Conservation (phyloP, 1,284 basidiomycete species). For the Cryptococcus maquisensis region DNA sequence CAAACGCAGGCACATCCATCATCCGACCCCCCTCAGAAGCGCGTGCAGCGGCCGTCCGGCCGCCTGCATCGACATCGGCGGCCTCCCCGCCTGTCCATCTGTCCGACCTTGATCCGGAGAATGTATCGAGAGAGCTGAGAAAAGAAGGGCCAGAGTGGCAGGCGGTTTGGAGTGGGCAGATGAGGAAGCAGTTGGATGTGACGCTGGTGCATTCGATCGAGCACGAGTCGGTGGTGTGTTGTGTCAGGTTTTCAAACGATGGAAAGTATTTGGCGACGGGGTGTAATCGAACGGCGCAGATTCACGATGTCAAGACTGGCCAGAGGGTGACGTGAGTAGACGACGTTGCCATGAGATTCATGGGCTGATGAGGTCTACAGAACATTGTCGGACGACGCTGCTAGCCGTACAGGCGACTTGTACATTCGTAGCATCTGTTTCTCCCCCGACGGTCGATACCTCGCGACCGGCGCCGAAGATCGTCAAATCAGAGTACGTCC, state of each 20-base stretch:
- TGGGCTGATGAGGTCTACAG: slow-evolving; percentile 44
- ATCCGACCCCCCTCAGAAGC: slow-evolving; percentile 35
- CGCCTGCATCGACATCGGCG: slow-evolving; percentile 15
- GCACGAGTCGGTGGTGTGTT: slow-evolving; percentile 95
- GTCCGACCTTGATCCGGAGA: slow-evolving; percentile 53
- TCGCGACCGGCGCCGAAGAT: slow-evolving; percentile 82
- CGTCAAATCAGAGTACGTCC: slow-evolving; percentile 68
- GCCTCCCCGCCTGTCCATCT: slow-evolving; percentile 45
- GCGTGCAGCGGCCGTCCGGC: slow-evolving; percentile 6
- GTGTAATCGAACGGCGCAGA: slow-evolving; percentile 84
- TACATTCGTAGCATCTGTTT: slow-evolving; percentile 83
- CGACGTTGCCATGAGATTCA: not conserved
- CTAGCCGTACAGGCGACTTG: slow-evolving; percentile 63
- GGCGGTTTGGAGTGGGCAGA: slow-evolving; percentile 85
- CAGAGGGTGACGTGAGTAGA: slow-evolving; percentile 64
- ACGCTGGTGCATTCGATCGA: slow-evolving; percentile 80
- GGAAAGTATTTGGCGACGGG: slow-evolving; percentile 85
- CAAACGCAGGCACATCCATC: slow-evolving; percentile 17
- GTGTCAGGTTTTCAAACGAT: slow-evolving; percentile 83
- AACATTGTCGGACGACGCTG: slow-evolving; percentile 63
- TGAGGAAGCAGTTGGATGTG: slow-evolving; percentile 79
- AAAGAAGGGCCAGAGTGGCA: slow-evolving; percentile 93
- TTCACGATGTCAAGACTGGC: slow-evolving; percentile 83
- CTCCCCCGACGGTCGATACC: slow-evolving; percentile 71
- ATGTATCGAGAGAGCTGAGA: slow-evolving; percentile 55